These are phyloP conservation scores for Silybum marianum DNA, from an alignment of 129 eudicot genomes.

Conservation along the genomic window DNA sequence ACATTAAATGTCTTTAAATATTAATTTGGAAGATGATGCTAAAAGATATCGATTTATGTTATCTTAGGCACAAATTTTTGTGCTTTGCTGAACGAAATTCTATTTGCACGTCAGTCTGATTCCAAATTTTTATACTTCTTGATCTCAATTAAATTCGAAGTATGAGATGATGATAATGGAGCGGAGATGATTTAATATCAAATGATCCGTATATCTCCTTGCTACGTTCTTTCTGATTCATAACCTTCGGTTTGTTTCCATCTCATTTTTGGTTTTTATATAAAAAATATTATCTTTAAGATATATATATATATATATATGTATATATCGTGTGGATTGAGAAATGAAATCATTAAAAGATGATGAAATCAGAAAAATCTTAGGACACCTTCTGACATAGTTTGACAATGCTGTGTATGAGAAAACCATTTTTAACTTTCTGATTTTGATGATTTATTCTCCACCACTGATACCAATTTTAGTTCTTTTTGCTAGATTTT, in stretches of 20 bases:
- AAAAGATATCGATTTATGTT: not conserved
- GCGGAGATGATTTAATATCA: constrained; percentile 42
- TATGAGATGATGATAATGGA: constrained; percentile 42
- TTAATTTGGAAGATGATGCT: not conserved
- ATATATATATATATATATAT: not conserved
- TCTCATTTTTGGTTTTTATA: not conserved
- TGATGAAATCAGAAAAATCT: constrained; percentile 63
- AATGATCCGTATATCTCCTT: constrained; percentile 30
- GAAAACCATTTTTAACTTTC: constrained; percentile 42
- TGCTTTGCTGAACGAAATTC: not conserved
- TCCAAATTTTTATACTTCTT: not conserved
- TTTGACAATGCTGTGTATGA: constrained; percentile 67
- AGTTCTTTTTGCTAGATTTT: too few relatives aligned
- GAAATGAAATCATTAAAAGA: constrained; percentile 29
- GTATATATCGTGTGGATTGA: not conserved
- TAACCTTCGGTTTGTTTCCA: not conserved
- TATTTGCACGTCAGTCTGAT: constrained; percentile 6
- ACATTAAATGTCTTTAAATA: too few relatives aligned
- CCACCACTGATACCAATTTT: too few relatives aligned
- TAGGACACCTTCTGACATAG: constrained; percentile 88
- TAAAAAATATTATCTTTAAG: too few relatives aligned
- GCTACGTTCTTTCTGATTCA: constrained; percentile 41
- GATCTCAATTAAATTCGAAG: not conserved
- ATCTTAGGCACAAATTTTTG: not conserved
- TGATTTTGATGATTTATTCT: constrained; percentile 41